Evolutionary conservation across 768 basidiomycete genomes (phyloP).

Genomic region (Agaricus sinodeliciosus): DNA sequence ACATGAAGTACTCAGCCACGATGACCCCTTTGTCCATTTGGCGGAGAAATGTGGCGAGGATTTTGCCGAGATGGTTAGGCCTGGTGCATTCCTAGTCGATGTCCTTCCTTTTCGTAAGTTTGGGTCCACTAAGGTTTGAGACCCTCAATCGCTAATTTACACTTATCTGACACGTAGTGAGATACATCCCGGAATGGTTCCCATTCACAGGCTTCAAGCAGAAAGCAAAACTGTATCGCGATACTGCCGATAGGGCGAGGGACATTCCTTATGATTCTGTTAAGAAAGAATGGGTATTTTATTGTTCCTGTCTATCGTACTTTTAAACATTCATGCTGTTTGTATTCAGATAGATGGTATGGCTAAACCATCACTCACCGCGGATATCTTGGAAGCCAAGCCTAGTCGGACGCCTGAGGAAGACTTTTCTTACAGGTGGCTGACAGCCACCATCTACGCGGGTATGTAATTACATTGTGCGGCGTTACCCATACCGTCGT

Average conservation of each 20-base stretch:
- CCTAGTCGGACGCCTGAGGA: constrained; percentile 8
- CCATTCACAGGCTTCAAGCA: constrained; percentile 23
- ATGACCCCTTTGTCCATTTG: constrained; percentile 6
- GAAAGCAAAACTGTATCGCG: constrained; percentile 17
- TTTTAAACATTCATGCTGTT: background rate
- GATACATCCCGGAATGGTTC: constrained; percentile 26
- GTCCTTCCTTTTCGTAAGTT: constrained; percentile 8
- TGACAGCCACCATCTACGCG: constrained; percentile 8
- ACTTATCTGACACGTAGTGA: constrained; percentile 1
- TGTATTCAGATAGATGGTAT: background rate
- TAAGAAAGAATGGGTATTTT: constrained; percentile 4
- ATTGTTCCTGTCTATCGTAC: background rate
- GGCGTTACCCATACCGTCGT: background rate
- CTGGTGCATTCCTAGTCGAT: constrained; percentile 14
- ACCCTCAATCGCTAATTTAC: background rate
- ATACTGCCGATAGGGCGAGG: constrained; percentile 5
- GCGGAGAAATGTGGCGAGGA: constrained; percentile 8
- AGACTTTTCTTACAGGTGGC: constrained; percentile 9
- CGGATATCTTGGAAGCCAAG: constrained; percentile 7
- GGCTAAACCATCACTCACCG: constrained; percentile 9
- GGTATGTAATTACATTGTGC: background rate
- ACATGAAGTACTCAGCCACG: constrained; percentile 4
- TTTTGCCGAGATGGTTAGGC: constrained; percentile 6
- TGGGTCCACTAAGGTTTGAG: background rate
- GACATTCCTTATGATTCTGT: constrained; percentile 11